A percentile compares a stretch with the other conserved stretches of the same genome.
These are phyloP conservation scores for Apiospora rasikravindrae DNA, from an alignment of 2,329 filamentous ascomycete genomes.

Conservation along the genomic window DNA sequence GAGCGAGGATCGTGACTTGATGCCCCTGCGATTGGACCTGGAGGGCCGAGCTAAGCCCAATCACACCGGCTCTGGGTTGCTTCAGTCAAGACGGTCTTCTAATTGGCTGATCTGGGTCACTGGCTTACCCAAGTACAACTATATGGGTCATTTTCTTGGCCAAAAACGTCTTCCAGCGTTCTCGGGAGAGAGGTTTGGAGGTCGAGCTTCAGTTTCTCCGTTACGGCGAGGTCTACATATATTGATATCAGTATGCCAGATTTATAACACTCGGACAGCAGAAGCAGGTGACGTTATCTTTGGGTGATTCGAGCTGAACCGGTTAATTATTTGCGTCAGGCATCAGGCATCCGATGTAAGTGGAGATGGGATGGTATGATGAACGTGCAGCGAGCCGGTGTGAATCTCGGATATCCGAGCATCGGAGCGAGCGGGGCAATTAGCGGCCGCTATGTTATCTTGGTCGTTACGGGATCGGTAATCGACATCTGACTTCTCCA, in stretches of 20 bases:
- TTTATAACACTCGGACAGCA: neutral
- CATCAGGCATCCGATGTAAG: neutral
- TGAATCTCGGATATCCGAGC: constrained; percentile 1
- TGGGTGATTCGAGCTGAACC: neutral
- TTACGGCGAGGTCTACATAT: neutral
- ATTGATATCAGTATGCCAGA: neutral
- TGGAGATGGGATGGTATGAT: neutral
- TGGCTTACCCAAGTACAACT: constrained; percentile 15
- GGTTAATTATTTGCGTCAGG: neutral
- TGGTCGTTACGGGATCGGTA: neutral
- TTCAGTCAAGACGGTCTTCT: neutral
- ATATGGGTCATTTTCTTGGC: neutral
- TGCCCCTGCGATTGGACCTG: constrained; percentile 48
- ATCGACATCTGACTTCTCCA: neutral
- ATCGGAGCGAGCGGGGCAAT: neutral
- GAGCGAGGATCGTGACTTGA: constrained; percentile 50
- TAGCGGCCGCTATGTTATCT: neutral
- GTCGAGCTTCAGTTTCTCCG: neutral
- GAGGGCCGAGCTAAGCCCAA: constrained; percentile 55
- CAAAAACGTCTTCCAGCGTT: neutral
- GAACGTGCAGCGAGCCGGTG: neutral
- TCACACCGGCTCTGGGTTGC: constrained; percentile 55
- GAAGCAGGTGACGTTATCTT: neutral
- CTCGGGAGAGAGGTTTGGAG: neutral
- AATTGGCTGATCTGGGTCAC: neutral